These are phyloP conservation scores for Parastagonospora avenae DNA, from an alignment of 2,329 filamentous ascomycete genomes.

Conservation along the genomic window DNA sequence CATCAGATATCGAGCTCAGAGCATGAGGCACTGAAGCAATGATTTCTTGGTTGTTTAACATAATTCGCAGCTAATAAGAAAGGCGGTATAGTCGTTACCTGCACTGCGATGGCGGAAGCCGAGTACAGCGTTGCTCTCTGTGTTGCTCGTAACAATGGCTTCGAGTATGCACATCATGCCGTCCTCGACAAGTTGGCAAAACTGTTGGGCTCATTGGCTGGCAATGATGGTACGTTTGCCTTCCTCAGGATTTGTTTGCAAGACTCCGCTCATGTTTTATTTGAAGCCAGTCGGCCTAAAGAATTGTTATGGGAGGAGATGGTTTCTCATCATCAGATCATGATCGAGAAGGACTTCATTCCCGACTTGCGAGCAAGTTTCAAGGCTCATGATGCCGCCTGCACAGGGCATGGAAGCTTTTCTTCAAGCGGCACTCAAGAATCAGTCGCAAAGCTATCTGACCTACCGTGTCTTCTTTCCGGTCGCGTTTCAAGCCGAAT, in stretches of 20 bases:
- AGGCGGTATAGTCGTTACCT: not conserved
- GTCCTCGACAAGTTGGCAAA: not conserved
- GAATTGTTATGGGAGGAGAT: constrained; percentile 21
- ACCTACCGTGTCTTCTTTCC: not conserved
- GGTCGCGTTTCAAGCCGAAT: not conserved
- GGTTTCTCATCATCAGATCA: constrained; percentile 22
- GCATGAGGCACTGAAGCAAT: not conserved
- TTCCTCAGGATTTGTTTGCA: not conserved
- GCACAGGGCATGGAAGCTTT: not conserved
- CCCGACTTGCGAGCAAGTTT: constrained; percentile 11
- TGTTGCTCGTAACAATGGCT: not conserved
- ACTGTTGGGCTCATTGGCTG: not conserved
- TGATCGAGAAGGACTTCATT: constrained; percentile 24
- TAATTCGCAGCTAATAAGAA: not conserved
- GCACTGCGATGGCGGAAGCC: not conserved
- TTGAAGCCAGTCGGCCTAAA: not conserved
- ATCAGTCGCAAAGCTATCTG: not conserved
- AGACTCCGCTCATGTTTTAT: not conserved
- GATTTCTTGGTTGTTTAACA: not conserved
- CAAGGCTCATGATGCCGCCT: not conserved
- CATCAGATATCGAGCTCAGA: not conserved
- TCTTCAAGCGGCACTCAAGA: no score
- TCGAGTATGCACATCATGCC: not conserved
- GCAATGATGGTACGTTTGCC: not conserved
- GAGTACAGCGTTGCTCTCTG: not conserved